A percentile compares a stretch with the other conserved stretches of the same genome.
phyloP scores from a whole-genome alignment of 176 grass and related monocot species.

The Hyparrhenia diplandra region DNA sequence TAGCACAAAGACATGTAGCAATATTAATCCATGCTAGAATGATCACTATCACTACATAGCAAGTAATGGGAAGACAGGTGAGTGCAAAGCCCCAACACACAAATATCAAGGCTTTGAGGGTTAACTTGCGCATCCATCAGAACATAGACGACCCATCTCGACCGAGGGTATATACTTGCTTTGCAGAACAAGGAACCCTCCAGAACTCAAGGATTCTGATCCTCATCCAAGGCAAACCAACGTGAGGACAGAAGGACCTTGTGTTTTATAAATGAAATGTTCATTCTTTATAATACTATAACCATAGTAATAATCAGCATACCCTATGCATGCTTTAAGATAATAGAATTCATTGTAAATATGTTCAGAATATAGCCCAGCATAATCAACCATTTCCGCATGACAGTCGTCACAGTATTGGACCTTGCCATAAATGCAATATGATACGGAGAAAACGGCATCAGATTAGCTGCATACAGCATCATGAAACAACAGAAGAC shows the following conservation, averaged over 20 bases:
- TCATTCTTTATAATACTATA: not conserved
- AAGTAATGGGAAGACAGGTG: not conserved
- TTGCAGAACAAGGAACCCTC: not conserved
- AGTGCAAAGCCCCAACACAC: not conserved
- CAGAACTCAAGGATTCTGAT: not conserved
- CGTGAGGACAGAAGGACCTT: not conserved
- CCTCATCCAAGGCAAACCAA: not conserved
- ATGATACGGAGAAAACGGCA: not conserved
- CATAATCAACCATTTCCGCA: not conserved
- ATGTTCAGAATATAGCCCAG: not conserved
- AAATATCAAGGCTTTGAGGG: not conserved
- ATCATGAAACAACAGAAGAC: not conserved
- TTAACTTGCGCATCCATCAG: not conserved
- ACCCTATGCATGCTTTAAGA: not conserved
- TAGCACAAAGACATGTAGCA: not conserved
- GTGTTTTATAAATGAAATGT: not conserved
- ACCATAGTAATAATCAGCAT: not conserved
- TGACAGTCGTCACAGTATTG: too few species aligned
- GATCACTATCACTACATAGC: not conserved
- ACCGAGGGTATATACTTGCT: not conserved
- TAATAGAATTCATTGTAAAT: not conserved
- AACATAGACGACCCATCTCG: not conserved
- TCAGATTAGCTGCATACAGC: not conserved
- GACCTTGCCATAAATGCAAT: not conserved
- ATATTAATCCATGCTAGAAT: not conserved